Evolutionary conservation across 495 filamentous ascomycete genomes (phyloP).

Genomic region (Barbatosphaeria neglecta): DNA sequence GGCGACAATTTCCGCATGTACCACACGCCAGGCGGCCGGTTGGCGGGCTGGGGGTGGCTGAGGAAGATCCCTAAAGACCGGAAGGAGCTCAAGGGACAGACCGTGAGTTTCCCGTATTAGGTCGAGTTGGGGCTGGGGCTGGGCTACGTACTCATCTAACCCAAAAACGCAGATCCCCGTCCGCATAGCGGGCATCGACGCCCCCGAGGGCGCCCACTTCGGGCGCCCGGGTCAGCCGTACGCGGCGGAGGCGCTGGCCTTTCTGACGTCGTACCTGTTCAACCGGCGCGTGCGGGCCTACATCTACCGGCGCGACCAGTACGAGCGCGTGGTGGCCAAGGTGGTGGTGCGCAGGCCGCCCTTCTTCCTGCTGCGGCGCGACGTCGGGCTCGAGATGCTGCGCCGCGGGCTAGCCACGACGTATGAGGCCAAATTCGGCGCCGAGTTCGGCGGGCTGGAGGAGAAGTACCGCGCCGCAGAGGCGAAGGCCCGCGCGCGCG

Average conservation of each 20-base stretch:
- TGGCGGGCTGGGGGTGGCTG: constrained; percentile 87
- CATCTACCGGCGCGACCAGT: constrained; percentile 78
- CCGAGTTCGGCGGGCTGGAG: constrained; percentile 69
- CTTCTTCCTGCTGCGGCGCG: constrained; percentile 50
- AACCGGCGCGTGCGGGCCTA: constrained; percentile 65
- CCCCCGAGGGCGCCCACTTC: constrained; percentile 87
- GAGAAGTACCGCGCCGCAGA: constrained; percentile 61
- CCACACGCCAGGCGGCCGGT: constrained; percentile 80
- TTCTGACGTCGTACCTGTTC: constrained; percentile 63
- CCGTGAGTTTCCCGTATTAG: constrained; percentile 48
- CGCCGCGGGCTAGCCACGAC: constrained; percentile 71
- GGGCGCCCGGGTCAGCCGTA: constrained; percentile 78
- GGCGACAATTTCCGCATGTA: constrained; percentile 89
- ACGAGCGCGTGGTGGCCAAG: constrained; percentile 78
- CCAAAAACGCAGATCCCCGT: constrained; percentile 54
- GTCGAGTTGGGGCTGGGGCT: no score
- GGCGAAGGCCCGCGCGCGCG: constrained; percentile 51
- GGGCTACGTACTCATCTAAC: background rate
- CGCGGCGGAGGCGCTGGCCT: constrained; percentile 64
- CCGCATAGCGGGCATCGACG: constrained; percentile 83
- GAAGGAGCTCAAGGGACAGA: constrained; percentile 60
- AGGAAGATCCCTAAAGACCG: constrained; percentile 57
- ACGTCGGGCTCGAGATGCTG: constrained; percentile 87
- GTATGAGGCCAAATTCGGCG: constrained; percentile 81
- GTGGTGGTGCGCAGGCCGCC: constrained; percentile 59